Evolutionary conservation across 257 asterid genomes (phyloP).

Genomic region (Gentiana dahurica): DNA sequence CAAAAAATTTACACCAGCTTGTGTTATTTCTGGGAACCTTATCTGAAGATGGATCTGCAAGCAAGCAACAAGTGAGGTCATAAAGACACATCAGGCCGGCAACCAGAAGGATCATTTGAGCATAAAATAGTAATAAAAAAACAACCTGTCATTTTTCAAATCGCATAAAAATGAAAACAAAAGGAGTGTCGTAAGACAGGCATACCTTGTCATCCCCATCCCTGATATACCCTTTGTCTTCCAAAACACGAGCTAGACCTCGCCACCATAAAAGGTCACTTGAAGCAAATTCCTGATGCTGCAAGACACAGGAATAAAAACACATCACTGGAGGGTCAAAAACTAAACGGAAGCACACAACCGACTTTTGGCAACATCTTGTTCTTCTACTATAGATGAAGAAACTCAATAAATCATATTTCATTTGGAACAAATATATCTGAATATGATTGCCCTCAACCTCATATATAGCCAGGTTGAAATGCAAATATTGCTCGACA

Average conservation of each 20-base stretch:
- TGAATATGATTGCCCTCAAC: no score
- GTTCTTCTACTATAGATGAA: no score
- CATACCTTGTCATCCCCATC: constrained; percentile 60
- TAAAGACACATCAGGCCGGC: not conserved
- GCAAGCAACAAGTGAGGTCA: constrained; percentile 2
- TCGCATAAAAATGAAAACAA: not conserved
- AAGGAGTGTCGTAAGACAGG: constrained; percentile 2
- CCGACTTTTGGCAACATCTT: no score
- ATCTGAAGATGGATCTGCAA: constrained; percentile 52
- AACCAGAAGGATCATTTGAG: no score
- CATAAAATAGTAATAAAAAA: no score
- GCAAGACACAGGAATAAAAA: constrained; percentile 13
- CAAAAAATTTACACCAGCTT: constrained; percentile 36
- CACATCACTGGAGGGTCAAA: not conserved
- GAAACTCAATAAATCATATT: no score
- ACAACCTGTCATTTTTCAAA: not conserved
- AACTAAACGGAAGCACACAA: not conserved
- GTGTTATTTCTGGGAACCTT: constrained; percentile 45
- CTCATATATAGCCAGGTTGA: no score
- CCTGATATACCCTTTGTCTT: constrained; percentile 46
- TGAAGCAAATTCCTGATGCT: constrained; percentile 43
- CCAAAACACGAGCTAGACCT: constrained; percentile 62
- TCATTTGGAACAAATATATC: no score
- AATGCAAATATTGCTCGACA: no score
- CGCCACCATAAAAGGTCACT: constrained; percentile 73